phyloP scores from a whole-genome alignment of 371 early-diverging fungal genomes.

The Mortierella sp. region DNA sequence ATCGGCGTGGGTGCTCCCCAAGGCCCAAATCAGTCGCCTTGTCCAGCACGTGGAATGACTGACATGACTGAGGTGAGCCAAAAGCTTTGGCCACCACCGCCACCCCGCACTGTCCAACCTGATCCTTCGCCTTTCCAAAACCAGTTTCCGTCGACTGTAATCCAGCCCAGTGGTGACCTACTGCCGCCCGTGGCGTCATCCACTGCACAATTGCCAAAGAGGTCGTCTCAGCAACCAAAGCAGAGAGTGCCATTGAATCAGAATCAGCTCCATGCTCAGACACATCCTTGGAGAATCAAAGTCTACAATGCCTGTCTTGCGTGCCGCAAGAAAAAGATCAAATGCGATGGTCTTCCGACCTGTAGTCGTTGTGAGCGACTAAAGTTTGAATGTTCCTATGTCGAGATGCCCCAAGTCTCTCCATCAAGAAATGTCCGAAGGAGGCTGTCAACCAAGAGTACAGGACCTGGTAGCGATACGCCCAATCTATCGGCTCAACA shows the following conservation, averaged over 20 bases:
- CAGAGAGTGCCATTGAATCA: slow-evolving; percentile 20
- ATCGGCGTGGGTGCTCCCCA: background rate
- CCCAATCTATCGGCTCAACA: too few relatives aligned
- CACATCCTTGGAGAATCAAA: slow-evolving; percentile 52
- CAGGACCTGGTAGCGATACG: too few relatives aligned
- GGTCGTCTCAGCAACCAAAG: background rate
- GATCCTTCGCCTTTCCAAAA: background rate
- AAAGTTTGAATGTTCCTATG: slow-evolving; percentile 59
- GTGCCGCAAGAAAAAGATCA: slow-evolving; percentile 73
- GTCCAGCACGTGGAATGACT: background rate
- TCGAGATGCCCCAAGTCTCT: slow-evolving; percentile 41
- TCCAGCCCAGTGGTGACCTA: background rate
- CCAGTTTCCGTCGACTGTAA: slow-evolving; percentile 3
- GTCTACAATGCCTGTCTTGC: slow-evolving; percentile 53
- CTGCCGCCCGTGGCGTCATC: background rate
- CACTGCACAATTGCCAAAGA: background rate
- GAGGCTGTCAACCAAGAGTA: slow-evolving; percentile 48
- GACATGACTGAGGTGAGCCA: background rate
- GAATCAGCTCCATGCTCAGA: slow-evolving; percentile 49
- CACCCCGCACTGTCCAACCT: too few relatives aligned
- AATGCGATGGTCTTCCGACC: slow-evolving; percentile 72
- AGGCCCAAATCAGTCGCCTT: background rate
- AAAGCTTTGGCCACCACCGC: background rate
- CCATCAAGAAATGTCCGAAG: slow-evolving; percentile 19
- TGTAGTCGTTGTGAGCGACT: slow-evolving; percentile 69